Percentiles rank a stretch among this genome's conserved stretches.
Conservation (phyloP, 768 basidiomycete species). For the Hericium coralloides region DNA sequence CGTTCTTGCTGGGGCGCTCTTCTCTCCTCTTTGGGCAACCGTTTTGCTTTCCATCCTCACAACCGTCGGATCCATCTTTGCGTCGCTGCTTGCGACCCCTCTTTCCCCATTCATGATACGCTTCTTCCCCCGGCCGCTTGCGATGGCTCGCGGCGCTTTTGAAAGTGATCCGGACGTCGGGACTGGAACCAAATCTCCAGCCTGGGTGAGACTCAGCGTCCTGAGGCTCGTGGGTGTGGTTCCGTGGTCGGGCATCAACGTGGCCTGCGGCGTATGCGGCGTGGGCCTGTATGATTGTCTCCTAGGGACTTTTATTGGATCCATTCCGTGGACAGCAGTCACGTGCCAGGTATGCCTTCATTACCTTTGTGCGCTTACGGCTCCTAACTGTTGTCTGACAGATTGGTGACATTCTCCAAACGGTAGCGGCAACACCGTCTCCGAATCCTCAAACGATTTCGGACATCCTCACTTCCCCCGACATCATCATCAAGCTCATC, state of each 20-base stretch:
- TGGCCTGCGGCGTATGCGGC: conserved; percentile 88
- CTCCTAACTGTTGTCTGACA: conserved; percentile 21
- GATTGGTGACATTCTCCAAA: conserved; percentile 85
- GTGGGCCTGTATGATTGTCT: conserved; percentile 69
- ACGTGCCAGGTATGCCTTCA: conserved; percentile 64
- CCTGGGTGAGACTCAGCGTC: conserved; percentile 82
- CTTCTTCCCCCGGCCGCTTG: conserved; percentile 76
- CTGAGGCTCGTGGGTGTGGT: conserved; percentile 88
- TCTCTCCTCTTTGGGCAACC: conserved; percentile 77
- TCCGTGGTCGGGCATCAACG: conserved; percentile 96
- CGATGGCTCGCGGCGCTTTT: conserved; percentile 74
- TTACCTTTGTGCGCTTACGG: neutral
- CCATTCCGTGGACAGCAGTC: conserved; percentile 84
- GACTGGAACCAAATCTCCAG: conserved; percentile 26
- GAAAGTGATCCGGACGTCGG: conserved; percentile 51
- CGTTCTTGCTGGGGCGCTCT: conserved; percentile 80
- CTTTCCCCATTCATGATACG: conserved; percentile 76
- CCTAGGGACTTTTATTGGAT: conserved; percentile 76
- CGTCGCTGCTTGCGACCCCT: conserved; percentile 74
- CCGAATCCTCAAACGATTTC: conserved; percentile 73
- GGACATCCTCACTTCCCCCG: conserved; percentile 74
- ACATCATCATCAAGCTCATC: conserved; percentile 75
- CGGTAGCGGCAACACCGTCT: conserved; percentile 64
- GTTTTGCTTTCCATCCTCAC: conserved; percentile 77
- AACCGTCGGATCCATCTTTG: conserved; percentile 75